These are phyloP conservation scores for Macrolepiota dolichaula DNA, from an alignment of 768 basidiomycete species.

Conservation along the genomic window DNA sequence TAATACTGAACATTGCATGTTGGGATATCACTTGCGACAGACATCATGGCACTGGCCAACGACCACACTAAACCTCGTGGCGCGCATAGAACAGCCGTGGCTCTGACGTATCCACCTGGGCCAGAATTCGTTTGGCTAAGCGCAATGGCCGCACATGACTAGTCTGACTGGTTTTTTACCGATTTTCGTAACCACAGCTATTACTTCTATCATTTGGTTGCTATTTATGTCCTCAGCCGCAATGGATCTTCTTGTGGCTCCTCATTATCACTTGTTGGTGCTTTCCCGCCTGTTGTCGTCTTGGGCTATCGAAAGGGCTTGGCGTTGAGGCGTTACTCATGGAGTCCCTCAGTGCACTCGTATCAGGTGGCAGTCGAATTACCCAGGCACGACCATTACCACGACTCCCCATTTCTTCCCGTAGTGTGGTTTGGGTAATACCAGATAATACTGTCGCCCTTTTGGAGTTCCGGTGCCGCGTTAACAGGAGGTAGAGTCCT, in stretches of 20 bases:
- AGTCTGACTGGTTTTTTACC: neutral
- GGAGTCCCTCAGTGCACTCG: neutral
- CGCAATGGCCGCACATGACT: neutral
- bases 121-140: neutral
- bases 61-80: neutral
- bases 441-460: no score
- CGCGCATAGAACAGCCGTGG: neutral
- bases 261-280: neutral
- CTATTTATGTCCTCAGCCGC: neutral
- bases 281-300: neutral
- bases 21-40: neutral
- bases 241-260: neutral
- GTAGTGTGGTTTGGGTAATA: neutral
- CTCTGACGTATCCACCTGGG: neutral
- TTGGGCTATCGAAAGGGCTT: neutral
- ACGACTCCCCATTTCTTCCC: neutral
- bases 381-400: neutral
- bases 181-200: neutral
- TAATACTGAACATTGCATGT: no score
- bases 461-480: neutral
- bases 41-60: neutral
- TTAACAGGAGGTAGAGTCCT: neutral
- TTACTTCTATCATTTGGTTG: neutral
- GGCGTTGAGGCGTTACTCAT: neutral
- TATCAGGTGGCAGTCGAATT: neutral